Percentiles rank a stretch among this genome's conserved stretches.
phyloP scores from a whole-genome alignment of 305 asterid genomes.

The Nicotiana rustica region DNA sequence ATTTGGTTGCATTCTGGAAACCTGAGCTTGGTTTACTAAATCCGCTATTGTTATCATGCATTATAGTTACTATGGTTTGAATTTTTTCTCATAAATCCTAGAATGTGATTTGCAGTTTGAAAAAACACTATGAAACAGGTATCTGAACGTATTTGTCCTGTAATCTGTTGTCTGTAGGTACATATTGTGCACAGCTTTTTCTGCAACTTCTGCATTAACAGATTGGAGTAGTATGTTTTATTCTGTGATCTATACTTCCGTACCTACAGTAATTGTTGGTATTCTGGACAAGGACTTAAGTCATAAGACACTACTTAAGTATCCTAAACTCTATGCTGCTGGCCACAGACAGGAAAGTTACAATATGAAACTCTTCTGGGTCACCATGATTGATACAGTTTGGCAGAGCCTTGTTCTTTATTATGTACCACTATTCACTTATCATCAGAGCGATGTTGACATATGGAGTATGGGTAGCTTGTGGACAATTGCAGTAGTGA shows the following conservation, averaged over 20 bases:
- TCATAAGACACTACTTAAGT: slow-evolving; percentile 72
- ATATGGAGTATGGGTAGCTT: slow-evolving; percentile 94
- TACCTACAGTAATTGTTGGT: slow-evolving; percentile 89
- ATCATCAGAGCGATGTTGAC: slow-evolving; percentile 77
- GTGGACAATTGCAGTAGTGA: slow-evolving; percentile 90
- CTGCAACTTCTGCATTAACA: slow-evolving; percentile 88
- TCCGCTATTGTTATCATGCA: background rate
- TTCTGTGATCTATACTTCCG: slow-evolving; percentile 83
- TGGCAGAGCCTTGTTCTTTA: slow-evolving; percentile 97
- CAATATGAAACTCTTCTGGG: slow-evolving; percentile 82
- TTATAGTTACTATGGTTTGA: background rate
- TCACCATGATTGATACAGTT: slow-evolving; percentile 83
- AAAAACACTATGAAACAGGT: background rate
- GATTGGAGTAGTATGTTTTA: slow-evolving; percentile 94
- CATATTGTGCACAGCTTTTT: slow-evolving; percentile 81
- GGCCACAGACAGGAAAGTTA: slow-evolving; percentile 90
- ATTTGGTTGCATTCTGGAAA: background rate
- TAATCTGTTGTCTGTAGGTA: slow-evolving; percentile 58
- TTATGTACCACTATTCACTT: slow-evolving; percentile 69
- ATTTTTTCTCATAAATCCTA: background rate
- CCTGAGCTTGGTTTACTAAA: background rate
- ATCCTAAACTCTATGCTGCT: slow-evolving; percentile 86
- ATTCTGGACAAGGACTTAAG: slow-evolving; percentile 90
- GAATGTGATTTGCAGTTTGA: background rate
- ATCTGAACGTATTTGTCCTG: slow-evolving; percentile 33